A percentile compares a stretch with the other conserved stretches of the same genome.
Evolutionary conservation across 441 rosid species (phyloP).

Genomic region (Cnidoscolus chayamansa): DNA sequence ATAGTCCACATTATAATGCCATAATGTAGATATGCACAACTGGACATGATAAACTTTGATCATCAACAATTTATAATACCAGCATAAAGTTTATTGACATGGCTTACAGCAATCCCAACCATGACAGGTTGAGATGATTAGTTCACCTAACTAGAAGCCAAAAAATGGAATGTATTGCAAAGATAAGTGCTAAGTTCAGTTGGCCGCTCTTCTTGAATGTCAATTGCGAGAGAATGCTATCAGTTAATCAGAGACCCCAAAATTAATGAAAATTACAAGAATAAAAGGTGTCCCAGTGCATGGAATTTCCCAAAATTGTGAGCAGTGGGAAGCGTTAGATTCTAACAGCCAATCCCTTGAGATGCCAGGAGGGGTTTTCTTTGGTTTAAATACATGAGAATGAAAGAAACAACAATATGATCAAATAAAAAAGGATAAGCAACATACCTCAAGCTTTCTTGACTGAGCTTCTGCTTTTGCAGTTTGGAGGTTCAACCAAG

Average conservation of each 20-base stretch:
- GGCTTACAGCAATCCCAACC: conserved; percentile 21
- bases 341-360: neutral
- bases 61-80: conserved; percentile 9
- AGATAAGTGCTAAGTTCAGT: conserved; percentile 7
- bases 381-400: neutral
- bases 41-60: neutral
- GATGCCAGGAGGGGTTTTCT: neutral
- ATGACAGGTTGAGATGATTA: conserved; percentile 3
- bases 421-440: conserved; percentile 1
- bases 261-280: neutral
- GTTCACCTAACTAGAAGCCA: neutral
- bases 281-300: neutral
- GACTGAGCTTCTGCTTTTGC: conserved; percentile 98
- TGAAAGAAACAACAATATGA: conserved; percentile 3
- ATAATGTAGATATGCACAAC: conserved; percentile 9
- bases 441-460: conserved; percentile 77
- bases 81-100: conserved; percentile 2
- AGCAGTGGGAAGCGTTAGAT: neutral
- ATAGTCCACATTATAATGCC: conserved; percentile 19
- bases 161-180: neutral
- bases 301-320: neutral
- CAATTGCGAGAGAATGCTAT: neutral
- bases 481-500: conserved; percentile 87
- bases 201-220: neutral
- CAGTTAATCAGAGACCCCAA: neutral